These are phyloP conservation scores for Pleurotus djamor DNA, from an alignment of 768 basidiomycete genomes.

Conservation along the genomic window DNA sequence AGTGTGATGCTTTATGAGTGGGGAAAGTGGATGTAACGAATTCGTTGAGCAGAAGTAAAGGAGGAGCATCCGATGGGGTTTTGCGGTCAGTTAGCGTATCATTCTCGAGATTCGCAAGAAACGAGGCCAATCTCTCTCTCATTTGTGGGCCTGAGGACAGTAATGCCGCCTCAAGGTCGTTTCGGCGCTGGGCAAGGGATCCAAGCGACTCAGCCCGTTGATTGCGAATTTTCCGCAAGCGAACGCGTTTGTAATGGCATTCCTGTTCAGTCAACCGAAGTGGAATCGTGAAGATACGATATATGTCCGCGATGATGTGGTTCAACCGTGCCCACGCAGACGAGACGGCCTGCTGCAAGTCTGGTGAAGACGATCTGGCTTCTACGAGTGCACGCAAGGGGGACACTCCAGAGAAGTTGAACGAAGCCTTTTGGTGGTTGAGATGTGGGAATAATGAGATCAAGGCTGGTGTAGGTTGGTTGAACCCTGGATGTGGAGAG, in stretches of 20 bases:
- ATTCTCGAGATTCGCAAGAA: slow-evolving; percentile 16
- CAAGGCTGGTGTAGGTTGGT: slow-evolving; percentile 43
- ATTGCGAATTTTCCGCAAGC: slow-evolving; percentile 64
- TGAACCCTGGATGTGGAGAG: slow-evolving; percentile 40
- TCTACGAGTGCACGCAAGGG: slow-evolving; percentile 12
- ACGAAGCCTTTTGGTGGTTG: slow-evolving; percentile 14
- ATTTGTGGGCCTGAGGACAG: slow-evolving; percentile 14
- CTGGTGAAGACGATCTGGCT: slow-evolving; percentile 9
- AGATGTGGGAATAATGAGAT: slow-evolving; percentile 70
- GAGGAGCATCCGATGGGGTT: not conserved
- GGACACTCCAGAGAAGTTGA: slow-evolving; percentile 6
- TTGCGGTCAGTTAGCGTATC: not conserved
- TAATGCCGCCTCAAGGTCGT: slow-evolving; percentile 34
- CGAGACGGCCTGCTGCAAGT: slow-evolving; percentile 18
- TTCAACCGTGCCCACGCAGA: slow-evolving; percentile 10
- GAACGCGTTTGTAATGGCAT: slow-evolving; percentile 55
- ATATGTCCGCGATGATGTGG: slow-evolving; percentile 15
- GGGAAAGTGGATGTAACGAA: slow-evolving; percentile 24
- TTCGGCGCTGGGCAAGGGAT: slow-evolving; percentile 52
- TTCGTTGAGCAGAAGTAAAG: not conserved
- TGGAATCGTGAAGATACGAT: slow-evolving; percentile 43
- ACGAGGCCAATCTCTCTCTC: slow-evolving; percentile 12
- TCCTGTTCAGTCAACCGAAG: slow-evolving; percentile 66
- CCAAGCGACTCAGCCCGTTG: slow-evolving; percentile 70
- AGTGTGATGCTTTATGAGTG: slow-evolving; percentile 24